Conservation (phyloP, 2,329 filamentous ascomycete species). For the Aspergillus vadensis region DNA sequence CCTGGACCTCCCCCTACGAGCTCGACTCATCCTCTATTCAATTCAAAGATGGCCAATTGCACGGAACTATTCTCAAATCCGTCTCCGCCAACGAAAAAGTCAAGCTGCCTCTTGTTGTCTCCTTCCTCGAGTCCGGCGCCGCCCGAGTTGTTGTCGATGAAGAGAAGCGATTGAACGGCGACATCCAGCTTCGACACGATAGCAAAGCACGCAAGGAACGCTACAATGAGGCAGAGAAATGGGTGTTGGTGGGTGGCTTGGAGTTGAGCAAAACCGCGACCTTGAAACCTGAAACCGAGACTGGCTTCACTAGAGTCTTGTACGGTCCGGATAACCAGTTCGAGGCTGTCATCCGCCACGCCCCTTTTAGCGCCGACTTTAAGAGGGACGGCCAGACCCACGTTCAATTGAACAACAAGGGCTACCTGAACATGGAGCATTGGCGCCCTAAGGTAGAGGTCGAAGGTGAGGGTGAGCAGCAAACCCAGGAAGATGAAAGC, state of each 20-base stretch:
- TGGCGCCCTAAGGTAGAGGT: slow-evolving; percentile 85
- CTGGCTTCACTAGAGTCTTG: slow-evolving; percentile 69
- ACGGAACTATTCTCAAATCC: slow-evolving; percentile 79
- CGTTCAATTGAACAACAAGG: slow-evolving; percentile 86
- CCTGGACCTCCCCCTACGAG: slow-evolving; percentile 79
- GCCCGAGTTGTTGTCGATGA: slow-evolving; percentile 89
- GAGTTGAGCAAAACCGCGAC: slow-evolving; percentile 71
- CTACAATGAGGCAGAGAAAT: slow-evolving; percentile 88
- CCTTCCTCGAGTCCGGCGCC: slow-evolving; percentile 86
- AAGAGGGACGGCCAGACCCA: slow-evolving; percentile 79
- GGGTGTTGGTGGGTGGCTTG: slow-evolving; percentile 81
- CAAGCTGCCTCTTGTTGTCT: slow-evolving; percentile 77
- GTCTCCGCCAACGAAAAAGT: slow-evolving; percentile 69
- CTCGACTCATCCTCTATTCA: slow-evolving; percentile 71
- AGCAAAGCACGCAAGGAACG: slow-evolving; percentile 86
- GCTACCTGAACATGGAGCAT: slow-evolving; percentile 89
- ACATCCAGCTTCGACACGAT: slow-evolving; percentile 82
- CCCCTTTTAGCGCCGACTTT: slow-evolving; percentile 84
- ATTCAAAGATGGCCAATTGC: slow-evolving; percentile 77
- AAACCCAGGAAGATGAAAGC: slow-evolving; percentile 61
- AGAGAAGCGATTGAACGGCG: slow-evolving; percentile 82
- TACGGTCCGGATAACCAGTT: slow-evolving; percentile 77
- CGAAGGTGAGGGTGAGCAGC: slow-evolving; percentile 54
- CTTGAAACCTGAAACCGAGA: slow-evolving; percentile 65
- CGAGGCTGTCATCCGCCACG: slow-evolving; percentile 79